Conservation (phyloP, 495 filamentous ascomycete species). For the Aspergillus bertholletiae region DNA sequence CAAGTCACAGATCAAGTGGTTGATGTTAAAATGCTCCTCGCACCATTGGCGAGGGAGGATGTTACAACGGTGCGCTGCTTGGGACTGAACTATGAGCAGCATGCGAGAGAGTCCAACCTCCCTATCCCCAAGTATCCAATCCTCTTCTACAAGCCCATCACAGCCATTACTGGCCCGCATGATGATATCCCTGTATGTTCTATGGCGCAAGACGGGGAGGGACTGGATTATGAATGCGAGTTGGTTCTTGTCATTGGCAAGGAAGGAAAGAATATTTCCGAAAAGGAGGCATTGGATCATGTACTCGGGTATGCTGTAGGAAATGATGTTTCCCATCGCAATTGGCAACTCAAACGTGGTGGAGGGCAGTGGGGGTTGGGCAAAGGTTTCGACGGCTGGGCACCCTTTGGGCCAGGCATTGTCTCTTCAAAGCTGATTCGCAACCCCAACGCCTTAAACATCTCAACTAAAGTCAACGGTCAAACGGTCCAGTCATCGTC, state of each 20-base stretch:
- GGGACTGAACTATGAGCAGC: constrained; percentile 77
- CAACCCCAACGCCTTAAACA: constrained; percentile 65
- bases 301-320: constrained; percentile 79
- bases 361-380: constrained; percentile 79
- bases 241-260: constrained; percentile 76
- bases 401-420: constrained; percentile 81
- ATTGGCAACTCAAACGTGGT: constrained; percentile 77
- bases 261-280: constrained; percentile 61
- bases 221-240: constrained; percentile 84
- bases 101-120: constrained; percentile 75
- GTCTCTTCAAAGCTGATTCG: constrained; percentile 62
- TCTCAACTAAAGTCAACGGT: constrained; percentile 70
- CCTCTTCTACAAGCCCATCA: constrained; percentile 80
- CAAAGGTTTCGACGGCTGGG: constrained; percentile 88
- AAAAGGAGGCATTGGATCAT: constrained; percentile 64
- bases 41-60: constrained; percentile 65
- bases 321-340: constrained; percentile 80
- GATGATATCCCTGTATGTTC: constrained; percentile 65
- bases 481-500: constrained; percentile 66
- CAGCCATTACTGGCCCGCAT: constrained; percentile 64
- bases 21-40: constrained; percentile 63
- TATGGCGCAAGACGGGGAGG: constrained; percentile 55
- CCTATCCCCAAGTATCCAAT: constrained; percentile 74
- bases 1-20: constrained; percentile 65
- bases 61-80: constrained; percentile 74